These are phyloP conservation scores for Dioszegia hungarica DNA, from an alignment of 768 basidiomycete species.

Conservation along the genomic window DNA sequence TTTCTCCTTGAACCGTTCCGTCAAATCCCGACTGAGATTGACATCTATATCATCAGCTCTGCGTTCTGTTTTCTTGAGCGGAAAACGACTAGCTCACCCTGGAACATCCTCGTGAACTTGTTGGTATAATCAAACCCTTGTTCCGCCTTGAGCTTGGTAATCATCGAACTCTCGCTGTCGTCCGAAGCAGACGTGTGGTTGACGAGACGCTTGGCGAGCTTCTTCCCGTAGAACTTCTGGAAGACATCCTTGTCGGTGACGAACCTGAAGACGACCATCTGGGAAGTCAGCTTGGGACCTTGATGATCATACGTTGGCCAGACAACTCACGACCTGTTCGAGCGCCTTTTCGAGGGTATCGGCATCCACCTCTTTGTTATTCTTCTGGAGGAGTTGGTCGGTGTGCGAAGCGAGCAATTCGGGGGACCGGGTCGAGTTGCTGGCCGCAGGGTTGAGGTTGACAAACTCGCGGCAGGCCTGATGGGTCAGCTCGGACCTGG, in stretches of 20 bases:
- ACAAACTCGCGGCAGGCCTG: constrained; percentile 91
- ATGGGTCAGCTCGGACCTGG: constrained; percentile 1
- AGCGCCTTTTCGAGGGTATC: constrained; percentile 83
- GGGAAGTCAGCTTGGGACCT: constrained; percentile 5
- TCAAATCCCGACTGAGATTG: constrained; percentile 89
- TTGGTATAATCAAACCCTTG: constrained; percentile 96
- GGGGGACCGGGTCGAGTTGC: constrained; percentile 71
- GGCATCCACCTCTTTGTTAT: constrained; percentile 90
- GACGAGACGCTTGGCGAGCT: constrained; percentile 86
- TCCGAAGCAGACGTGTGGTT: constrained; percentile 87
- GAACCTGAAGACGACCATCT: constrained; percentile 98
- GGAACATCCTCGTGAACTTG: constrained; percentile 95
- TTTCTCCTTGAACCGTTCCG: constrained; percentile 88
- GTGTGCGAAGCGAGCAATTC: constrained; percentile 89
- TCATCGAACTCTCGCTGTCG: constrained; percentile 96
- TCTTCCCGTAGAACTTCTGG: constrained; percentile 95
- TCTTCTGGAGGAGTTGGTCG: constrained; percentile 83
- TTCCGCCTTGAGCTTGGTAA: constrained; percentile 91
- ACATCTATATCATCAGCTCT: constrained; percentile 61
- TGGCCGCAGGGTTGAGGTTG: constrained; percentile 82
- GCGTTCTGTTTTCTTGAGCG: not conserved
- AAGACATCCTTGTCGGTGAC: constrained; percentile 98
- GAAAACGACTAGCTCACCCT: constrained; percentile 55
- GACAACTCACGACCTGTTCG: constrained; percentile 70
- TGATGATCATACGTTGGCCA: not conserved